Conservation (phyloP, 1,284 basidiomycete genomes). For the Macrocystidia cucumis region DNA sequence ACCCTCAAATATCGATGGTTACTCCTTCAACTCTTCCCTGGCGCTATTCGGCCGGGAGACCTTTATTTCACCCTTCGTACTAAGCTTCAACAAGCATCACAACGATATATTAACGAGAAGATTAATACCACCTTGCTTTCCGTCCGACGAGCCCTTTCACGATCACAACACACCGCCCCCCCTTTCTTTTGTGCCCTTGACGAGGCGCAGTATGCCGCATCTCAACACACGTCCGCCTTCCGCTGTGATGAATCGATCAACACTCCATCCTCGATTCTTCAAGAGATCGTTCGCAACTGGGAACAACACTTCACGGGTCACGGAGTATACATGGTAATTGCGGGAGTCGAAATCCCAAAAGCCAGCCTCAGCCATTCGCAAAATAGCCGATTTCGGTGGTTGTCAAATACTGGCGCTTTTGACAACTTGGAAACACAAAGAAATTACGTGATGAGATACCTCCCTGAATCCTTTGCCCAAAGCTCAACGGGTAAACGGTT, state of each 20-base stretch:
- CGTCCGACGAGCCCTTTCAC: no score
- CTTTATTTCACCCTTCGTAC: slow-evolving; percentile 25
- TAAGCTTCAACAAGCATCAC: slow-evolving; percentile 19
- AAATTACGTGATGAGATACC: slow-evolving; percentile 24
- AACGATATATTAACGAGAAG: slow-evolving; percentile 20
- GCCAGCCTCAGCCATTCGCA: slow-evolving; percentile 32
- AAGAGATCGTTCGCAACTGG: slow-evolving; percentile 31
- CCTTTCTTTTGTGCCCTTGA: slow-evolving; percentile 33
- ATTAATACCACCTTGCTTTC: slow-evolving; percentile 22
- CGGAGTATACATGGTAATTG: slow-evolving; percentile 31
- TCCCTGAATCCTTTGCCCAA: slow-evolving; percentile 19
- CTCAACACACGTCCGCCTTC: slow-evolving; percentile 24
- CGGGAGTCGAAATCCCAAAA: slow-evolving; percentile 34
- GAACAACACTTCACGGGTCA: slow-evolving; percentile 25
- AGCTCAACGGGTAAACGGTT: slow-evolving; percentile 21
- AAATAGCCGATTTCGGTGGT: slow-evolving; percentile 30
- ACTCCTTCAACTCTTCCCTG: slow-evolving; percentile 30
- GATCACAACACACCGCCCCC: no score
- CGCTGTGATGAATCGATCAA: slow-evolving; percentile 25
- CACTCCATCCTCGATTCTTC: slow-evolving; percentile 26
- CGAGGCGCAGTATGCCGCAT: slow-evolving; percentile 32
- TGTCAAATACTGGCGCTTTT: slow-evolving; percentile 32
- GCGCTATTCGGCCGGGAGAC: slow-evolving; percentile 27
- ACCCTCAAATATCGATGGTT: slow-evolving; percentile 26
- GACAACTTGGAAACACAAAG: slow-evolving; percentile 20